Percentiles rank a stretch among this genome's conserved stretches.
Evolutionary conservation across 169 alveolate genomes (phyloP).

Genomic region (Cyclospora cayetanensis): DNA sequence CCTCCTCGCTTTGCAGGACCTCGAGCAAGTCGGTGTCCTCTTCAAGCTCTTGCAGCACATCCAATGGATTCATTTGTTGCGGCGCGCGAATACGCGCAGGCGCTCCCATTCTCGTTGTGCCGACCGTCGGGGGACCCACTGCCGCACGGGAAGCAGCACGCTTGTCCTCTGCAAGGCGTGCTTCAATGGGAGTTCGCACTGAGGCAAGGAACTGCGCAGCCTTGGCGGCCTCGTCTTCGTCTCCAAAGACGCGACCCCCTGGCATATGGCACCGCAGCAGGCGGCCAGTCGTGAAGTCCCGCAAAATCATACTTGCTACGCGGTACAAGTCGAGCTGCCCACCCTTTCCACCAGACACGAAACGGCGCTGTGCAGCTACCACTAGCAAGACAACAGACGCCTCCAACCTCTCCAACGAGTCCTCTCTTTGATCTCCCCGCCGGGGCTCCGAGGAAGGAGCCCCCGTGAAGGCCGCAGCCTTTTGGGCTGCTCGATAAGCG

Average conservation of each 20-base stretch:
- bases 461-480: not conserved
- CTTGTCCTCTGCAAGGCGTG: not conserved
- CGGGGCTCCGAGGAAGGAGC: not conserved
- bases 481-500: constrained; percentile 22
- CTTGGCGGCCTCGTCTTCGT: constrained; percentile 19
- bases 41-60: constrained; percentile 34
- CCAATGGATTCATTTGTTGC: not conserved
- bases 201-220: not conserved
- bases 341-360: constrained; percentile 91
- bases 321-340: constrained; percentile 95
- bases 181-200: not conserved
- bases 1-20: not conserved
- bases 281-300: constrained; percentile 95
- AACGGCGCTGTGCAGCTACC: constrained; percentile 84
- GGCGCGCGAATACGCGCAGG: not conserved
- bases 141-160: not conserved
- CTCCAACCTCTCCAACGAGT: constrained; percentile 44
- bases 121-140: not conserved
- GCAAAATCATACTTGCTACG: constrained; percentile 94
- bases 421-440: not conserved
- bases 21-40: constrained; percentile 32
- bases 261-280: constrained; percentile 81
- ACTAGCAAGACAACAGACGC: constrained; percentile 80
- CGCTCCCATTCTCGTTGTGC: no score
- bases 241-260: constrained; percentile 40